Evolutionary conservation across 1,284 basidiomycete genomes (phyloP).

Genomic region (Ceratobasidium papillatum): DNA sequence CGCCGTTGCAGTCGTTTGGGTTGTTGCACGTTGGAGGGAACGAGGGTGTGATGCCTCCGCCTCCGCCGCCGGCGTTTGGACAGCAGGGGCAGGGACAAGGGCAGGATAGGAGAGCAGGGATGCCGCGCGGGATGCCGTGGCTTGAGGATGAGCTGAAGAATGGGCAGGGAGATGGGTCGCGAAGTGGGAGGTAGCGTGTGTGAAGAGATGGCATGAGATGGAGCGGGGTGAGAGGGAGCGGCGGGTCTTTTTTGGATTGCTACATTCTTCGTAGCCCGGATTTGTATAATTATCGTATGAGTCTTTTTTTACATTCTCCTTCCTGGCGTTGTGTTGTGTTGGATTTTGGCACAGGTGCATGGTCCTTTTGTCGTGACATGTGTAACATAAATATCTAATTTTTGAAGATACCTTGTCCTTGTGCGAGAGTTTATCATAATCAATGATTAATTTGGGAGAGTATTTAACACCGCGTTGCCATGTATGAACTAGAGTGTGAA

Average conservation of each 20-base stretch:
- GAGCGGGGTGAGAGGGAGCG: not conserved
- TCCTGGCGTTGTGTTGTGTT: not conserved
- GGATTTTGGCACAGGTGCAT: not conserved
- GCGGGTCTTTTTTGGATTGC: constrained; percentile 5
- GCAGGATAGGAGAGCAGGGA: constrained; percentile 8
- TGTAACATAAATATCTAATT: constrained; percentile 31
- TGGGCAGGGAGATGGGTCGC: not conserved
- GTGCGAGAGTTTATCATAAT: not conserved
- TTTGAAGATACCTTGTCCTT: constrained; percentile 23
- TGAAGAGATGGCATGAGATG: not conserved
- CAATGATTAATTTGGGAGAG: constrained; percentile 13
- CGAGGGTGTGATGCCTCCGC: not conserved
- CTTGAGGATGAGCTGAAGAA: constrained; percentile 29
- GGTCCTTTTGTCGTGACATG: not conserved
- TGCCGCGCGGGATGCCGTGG: constrained; percentile 30
- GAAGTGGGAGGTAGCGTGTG: not conserved
- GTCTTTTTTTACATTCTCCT: not conserved
- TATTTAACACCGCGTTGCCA: not conserved
- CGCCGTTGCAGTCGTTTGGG: constrained; percentile 12
- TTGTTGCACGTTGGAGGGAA: not conserved
- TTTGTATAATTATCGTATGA: constrained; percentile 16
- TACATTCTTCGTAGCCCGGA: constrained; percentile 2
- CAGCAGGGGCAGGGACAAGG: not conserved
- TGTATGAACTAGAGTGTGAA: not conserved
- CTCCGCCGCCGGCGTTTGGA: not conserved